phyloP scores from a whole-genome alignment of 257 asterid genomes.

The Jacaranda copaia region DNA sequence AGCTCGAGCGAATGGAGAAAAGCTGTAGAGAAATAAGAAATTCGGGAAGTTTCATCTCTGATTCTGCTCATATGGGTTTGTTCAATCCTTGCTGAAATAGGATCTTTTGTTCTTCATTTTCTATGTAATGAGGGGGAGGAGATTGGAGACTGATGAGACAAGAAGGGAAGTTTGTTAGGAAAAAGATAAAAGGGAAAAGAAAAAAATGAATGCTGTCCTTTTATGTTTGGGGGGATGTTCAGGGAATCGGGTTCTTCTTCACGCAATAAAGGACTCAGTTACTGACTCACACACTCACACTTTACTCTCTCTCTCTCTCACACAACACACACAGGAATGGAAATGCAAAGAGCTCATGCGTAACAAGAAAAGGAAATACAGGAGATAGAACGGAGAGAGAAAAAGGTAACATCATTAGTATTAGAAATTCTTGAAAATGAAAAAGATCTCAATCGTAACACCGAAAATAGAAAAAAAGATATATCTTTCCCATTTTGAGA shows the following conservation, averaged over 20 bases:
- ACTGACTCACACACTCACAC: conserved; percentile 18
- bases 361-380: background rate
- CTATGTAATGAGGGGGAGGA: background rate
- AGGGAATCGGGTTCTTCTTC: conserved; percentile 73
- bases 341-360: conserved; percentile 34
- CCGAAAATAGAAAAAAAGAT: conserved; percentile 27
- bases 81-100: conserved; percentile 23
- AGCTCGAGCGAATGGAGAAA: conserved; percentile 3
- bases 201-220: conserved; percentile 52
- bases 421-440: conserved; percentile 27
- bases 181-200: conserved; percentile 29
- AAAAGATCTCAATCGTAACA: conserved; percentile 31
- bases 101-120: conserved; percentile 16
- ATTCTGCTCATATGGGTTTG: conserved; percentile 16
- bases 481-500: conserved; percentile 23
- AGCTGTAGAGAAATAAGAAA: background rate
- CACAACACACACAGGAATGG: conserved; percentile 12
- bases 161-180: conserved; percentile 38
- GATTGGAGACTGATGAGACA: conserved; percentile 1
- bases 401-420: conserved; percentile 16
- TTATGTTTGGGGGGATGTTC: conserved; percentile 48
- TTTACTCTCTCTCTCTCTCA: conserved; percentile 30
- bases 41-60: background rate
- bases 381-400: conserved; percentile 20
- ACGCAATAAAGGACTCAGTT: conserved; percentile 48